phyloP scores from a whole-genome alignment of 2,329 filamentous ascomycete species.

The Alternaria brassicae region DNA sequence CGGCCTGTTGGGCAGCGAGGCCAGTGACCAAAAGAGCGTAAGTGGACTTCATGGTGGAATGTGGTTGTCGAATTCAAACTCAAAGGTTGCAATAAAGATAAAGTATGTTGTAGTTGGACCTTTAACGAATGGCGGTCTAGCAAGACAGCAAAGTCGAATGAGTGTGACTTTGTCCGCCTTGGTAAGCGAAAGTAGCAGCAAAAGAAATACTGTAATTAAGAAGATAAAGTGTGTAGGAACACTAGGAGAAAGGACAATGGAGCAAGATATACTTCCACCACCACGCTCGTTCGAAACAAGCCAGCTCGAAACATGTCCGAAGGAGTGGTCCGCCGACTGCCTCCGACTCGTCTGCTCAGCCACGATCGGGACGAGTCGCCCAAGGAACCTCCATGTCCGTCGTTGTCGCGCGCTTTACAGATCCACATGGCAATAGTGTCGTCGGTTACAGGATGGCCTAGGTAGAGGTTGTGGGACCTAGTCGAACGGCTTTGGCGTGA shows the following conservation, averaged over 20 bases:
- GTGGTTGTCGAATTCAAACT: constrained; percentile 28
- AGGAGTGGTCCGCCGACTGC: constrained; percentile 21
- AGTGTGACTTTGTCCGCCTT: constrained; percentile 43
- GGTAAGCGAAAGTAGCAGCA: constrained; percentile 26
- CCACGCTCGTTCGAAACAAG: constrained; percentile 36
- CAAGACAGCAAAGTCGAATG: constrained; percentile 15
- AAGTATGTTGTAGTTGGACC: constrained; percentile 22
- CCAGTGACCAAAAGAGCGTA: constrained; percentile 56
- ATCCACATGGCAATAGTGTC: constrained; percentile 25
- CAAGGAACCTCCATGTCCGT: constrained; percentile 27
- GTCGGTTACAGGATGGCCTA: constrained; percentile 23
- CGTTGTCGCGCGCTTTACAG: constrained; percentile 44
- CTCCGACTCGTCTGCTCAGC: constrained; percentile 34
- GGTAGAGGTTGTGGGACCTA: constrained; percentile 24
- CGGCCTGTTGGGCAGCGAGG: constrained; percentile 55
- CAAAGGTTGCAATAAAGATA: constrained; percentile 28
- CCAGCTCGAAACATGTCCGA: constrained; percentile 29
- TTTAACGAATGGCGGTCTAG: constrained; percentile 31
- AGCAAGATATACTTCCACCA: constrained; percentile 35
- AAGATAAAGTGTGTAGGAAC: constrained; percentile 23
- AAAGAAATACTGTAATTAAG: constrained; percentile 21
- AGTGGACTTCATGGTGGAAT: constrained; percentile 53
- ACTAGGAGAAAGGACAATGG: constrained; percentile 22
- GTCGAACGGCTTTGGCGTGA: constrained; percentile 23
- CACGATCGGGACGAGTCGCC: constrained; percentile 22